Evolutionary conservation across 768 basidiomycete genomes (phyloP).

Genomic region (Termitomyces sp.): DNA sequence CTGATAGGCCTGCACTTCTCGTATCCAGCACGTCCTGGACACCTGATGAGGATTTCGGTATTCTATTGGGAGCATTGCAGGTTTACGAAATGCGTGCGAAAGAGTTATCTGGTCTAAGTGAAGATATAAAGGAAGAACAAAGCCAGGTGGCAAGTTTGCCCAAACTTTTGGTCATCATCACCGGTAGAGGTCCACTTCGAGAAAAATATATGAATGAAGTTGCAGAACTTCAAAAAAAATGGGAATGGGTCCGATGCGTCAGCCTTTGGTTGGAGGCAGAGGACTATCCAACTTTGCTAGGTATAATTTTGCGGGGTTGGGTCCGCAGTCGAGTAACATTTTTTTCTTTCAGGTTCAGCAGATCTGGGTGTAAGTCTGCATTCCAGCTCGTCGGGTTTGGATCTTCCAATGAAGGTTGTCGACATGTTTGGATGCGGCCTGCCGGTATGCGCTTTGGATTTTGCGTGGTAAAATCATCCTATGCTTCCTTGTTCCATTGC

Average conservation of each 20-base stretch:
- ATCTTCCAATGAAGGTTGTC: slow-evolving; percentile 98
- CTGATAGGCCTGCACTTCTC: slow-evolving; percentile 77
- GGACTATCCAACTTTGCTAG: slow-evolving; percentile 86
- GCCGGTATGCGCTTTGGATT: slow-evolving; percentile 88
- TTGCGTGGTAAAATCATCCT: slow-evolving; percentile 59
- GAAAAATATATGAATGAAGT: slow-evolving; percentile 70
- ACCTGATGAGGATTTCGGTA: slow-evolving; percentile 89
- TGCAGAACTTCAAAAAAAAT: slow-evolving; percentile 50
- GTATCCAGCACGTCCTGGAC: slow-evolving; percentile 98
- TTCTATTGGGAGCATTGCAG: slow-evolving; percentile 71
- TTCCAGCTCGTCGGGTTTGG: slow-evolving; percentile 82
- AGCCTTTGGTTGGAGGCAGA: slow-evolving; percentile 86
- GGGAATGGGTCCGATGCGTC: slow-evolving; percentile 74
- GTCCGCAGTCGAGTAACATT: background rate
- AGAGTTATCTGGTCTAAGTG: slow-evolving; percentile 13
- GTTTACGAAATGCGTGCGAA: slow-evolving; percentile 60
- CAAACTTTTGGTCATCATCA: slow-evolving; percentile 77
- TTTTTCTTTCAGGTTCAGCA: slow-evolving; percentile 57
- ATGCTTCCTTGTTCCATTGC: background rate
- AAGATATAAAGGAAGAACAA: background rate
- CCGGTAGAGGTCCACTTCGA: slow-evolving; percentile 83
- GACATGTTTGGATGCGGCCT: slow-evolving; percentile 99
- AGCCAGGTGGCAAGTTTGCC: slow-evolving; percentile 41
- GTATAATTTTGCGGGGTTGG: slow-evolving; percentile 28
- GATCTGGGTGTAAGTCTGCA: slow-evolving; percentile 92